phyloP scores from a whole-genome alignment of 208 protist species.

The Acanthamoeba royreba region DNA sequence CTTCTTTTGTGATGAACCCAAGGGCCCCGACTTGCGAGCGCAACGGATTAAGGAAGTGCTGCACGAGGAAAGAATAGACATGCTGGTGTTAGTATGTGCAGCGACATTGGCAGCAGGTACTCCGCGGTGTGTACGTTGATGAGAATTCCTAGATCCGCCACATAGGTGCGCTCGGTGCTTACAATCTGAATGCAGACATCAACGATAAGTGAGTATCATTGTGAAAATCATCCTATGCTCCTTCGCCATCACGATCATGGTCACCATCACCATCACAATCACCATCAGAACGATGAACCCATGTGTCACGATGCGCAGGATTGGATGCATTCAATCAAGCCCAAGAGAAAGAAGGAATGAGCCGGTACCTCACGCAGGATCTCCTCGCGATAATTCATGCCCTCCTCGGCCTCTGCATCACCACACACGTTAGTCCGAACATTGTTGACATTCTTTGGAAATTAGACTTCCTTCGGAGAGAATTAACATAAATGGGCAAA shows the following conservation, averaged over 20 bases:
- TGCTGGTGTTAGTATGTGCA: not conserved
- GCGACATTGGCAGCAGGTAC: not conserved
- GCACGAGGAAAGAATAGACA: not conserved
- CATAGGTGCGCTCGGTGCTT: not conserved
- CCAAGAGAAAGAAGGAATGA: too few species aligned
- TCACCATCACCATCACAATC: not conserved
- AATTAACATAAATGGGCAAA: too few species aligned
- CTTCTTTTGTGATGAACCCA: not conserved
- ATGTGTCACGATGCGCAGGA: not conserved
- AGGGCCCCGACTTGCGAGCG: not conserved
- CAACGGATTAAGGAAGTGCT: not conserved
- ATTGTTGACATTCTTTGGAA: too few species aligned
- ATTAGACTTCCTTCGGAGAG: too few species aligned
- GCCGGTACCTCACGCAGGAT: not conserved
- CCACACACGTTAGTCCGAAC: too few species aligned
- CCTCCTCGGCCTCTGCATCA: not conserved
- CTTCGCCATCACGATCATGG: too few species aligned
- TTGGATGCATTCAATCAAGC: not conserved
- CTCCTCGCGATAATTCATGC: not conserved
- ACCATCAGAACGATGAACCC: not conserved
- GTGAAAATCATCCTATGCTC: too few species aligned
- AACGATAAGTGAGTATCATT: too few species aligned
- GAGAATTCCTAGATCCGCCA: not conserved
- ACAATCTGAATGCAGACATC: too few species aligned
- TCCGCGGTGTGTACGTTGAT: not conserved